Percentiles rank a stretch among this genome's conserved stretches.
These are phyloP conservation scores for Dalechampia spathulata DNA, from an alignment of 441 rosid species.

Conservation along the genomic window DNA sequence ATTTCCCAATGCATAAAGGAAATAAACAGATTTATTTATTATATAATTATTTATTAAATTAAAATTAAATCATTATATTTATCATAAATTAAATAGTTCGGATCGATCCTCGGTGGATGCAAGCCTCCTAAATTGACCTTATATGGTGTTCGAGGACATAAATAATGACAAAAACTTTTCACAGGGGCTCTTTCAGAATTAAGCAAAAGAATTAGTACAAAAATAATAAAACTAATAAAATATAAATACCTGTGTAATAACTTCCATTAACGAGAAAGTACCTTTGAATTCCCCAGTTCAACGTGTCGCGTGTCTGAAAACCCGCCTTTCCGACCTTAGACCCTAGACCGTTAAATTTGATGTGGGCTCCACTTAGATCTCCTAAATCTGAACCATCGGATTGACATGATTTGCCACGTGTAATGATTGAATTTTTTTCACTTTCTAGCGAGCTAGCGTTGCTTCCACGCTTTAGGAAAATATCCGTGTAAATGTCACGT, in stretches of 20 bases:
- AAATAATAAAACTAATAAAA: background rate
- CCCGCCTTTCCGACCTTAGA: background rate
- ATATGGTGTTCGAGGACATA: background rate
- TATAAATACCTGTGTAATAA: background rate
- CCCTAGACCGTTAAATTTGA: background rate
- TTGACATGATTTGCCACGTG: background rate
- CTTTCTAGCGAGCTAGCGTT: background rate
- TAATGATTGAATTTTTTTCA: background rate
- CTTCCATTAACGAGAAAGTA: constrained; percentile 19
- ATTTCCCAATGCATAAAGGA: no score
- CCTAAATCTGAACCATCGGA: background rate
- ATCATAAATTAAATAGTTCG: no score
- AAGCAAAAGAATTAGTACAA: background rate
- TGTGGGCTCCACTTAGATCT: background rate
- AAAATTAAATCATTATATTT: no score
- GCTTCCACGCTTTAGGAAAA: background rate
- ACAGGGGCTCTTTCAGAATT: background rate
- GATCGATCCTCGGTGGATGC: no score
- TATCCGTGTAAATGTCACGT: no score
- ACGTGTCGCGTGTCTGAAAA: constrained; percentile 16
- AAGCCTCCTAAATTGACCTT: no score
- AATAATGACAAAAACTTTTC: background rate
- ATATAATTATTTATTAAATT: no score
- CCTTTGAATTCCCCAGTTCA: constrained; percentile 13
- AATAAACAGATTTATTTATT: no score